Base-by-base conservation (phyloP, 768 basidiomycete species). In the Lentinula guzmanii region DNA sequence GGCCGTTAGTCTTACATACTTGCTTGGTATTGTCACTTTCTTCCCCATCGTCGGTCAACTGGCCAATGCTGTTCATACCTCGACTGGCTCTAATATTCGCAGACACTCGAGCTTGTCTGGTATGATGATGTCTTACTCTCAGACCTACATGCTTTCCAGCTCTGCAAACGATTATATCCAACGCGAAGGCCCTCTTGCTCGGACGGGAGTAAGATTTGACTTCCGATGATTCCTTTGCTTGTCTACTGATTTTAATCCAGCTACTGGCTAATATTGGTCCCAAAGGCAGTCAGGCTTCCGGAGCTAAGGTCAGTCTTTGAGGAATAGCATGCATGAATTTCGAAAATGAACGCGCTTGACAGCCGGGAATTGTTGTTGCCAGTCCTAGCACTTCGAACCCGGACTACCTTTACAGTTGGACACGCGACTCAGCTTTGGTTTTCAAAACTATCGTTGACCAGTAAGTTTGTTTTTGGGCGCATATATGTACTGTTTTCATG, bases 211-310 rank as follows among this genome's bases (percentile, higher is more conserved):
- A 7, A 48, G 42, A 24, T 24, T 18, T 24, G 7, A 7, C 3
- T 10, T 21, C 4, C 21, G 21, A 28, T 21, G 3, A 18, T 28
- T 4, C 6, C 16, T 10, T 7, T 28, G 16, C 15, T 48, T 7
- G 46, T 8, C 18, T 24, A 48, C 18, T 48, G n/a, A 48, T 24
- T 18, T 48, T 6, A 65, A 80, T 81, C 0, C 83, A 85, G 4
- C 55, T 91, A 16, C 80, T 91, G 10, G 87, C 86, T 10, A 91
- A 91, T 71, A 87, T 91, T 60, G 89, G 89, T 1, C 73, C 86
- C 42, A 41, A 37, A 16, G 86, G 87, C 2, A 69, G 79, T 52
- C 80, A 81, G 67, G 76, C 82, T 5, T 73, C 76, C 1, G 87
- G 86, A 39, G 89, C 89, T 11, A n/a, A n/a, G 16, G 46, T 28